Evolutionary conservation across 2,329 filamentous ascomycete genomes (phyloP), one percentile per base, ranked within the genome.

Genomic region (Drechslerella dactyloides): DNA sequence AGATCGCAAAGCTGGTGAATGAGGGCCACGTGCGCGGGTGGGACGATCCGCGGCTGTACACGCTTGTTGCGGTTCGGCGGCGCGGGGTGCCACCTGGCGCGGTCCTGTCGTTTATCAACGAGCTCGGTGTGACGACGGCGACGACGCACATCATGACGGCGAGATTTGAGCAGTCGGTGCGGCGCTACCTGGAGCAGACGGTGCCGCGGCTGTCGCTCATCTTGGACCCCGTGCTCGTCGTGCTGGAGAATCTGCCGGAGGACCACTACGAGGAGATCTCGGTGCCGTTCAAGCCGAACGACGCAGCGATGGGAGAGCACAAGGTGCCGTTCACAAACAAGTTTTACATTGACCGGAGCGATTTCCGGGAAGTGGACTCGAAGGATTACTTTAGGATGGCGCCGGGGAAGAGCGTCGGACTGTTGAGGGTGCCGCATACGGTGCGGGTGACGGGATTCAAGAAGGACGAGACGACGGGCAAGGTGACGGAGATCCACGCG

Each of bases 11-110:
- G 80, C 82, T 97, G 3, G 91, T 97, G 1, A 85, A 88, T 50
- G 85, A 89, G 56, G 86, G 87, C n/a, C 84, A 88, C 74, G 93
- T 97, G 6, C 86, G 90, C 40, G 90, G 86, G 61, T 97, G 93
- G 91, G 90, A 97, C 76, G 93, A 97, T 77, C 93, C 93, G 10
- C 86, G 93, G 35, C 83, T 97, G 3, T 96, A 91, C 81, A 96
- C 93, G 0, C 83, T 97, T 17, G 91, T 93, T 70, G 91, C 86
- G 0, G 85, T 97, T 55, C 88, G 90, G 60, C 86, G 93, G 57
- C 86, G 93, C 68, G 93, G 93, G 78, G 86, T 97, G 0, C 93
- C 93, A 0, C 91, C 93, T 0, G 90, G 90, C 23, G 93, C 92
- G 1, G 90, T 97, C 70, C 85, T 96, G 66, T 89, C 90, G 61